phyloP scores from a whole-genome alignment of 805 yeast genomes.

The Teunomyces atbi region DNA sequence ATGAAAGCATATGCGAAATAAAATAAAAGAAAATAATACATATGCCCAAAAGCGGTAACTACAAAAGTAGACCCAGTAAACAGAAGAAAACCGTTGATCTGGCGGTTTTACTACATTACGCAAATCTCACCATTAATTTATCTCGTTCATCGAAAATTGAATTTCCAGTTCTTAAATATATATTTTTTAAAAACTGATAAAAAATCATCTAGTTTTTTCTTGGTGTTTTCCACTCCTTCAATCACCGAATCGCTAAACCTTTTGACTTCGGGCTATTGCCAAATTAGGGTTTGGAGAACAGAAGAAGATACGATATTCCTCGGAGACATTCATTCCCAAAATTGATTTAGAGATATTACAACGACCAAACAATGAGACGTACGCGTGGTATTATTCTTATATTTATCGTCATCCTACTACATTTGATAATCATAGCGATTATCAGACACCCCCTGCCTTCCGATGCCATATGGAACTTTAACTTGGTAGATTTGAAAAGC shows the following conservation, averaged over 20 bases:
- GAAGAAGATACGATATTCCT: background rate
- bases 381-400: conserved; percentile 7
- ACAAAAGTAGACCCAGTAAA: too few species aligned
- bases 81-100: too few species aligned
- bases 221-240: background rate
- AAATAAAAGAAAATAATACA: too few species aligned
- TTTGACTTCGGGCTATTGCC: background rate
- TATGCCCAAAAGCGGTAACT: too few species aligned
- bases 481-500: conserved; percentile 6
- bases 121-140: background rate
- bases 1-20: too few species aligned
- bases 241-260: background rate
- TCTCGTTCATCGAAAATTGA: background rate
- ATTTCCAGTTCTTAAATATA: background rate
- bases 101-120: too few species aligned
- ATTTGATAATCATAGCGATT: conserved; percentile 9
- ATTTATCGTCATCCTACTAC: conserved; percentile 8
- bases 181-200: background rate
- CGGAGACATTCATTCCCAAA: background rate
- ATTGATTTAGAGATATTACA: too few species aligned
- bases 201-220: conserved; percentile 1
- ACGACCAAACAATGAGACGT: conserved; percentile 7
- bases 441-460: conserved; percentile 5
- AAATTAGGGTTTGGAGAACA: background rate
- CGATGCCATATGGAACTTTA: background rate